Evolutionary conservation across 2,329 filamentous ascomycete genomes (phyloP).

Genomic region (Parascedosporium putredinis): DNA sequence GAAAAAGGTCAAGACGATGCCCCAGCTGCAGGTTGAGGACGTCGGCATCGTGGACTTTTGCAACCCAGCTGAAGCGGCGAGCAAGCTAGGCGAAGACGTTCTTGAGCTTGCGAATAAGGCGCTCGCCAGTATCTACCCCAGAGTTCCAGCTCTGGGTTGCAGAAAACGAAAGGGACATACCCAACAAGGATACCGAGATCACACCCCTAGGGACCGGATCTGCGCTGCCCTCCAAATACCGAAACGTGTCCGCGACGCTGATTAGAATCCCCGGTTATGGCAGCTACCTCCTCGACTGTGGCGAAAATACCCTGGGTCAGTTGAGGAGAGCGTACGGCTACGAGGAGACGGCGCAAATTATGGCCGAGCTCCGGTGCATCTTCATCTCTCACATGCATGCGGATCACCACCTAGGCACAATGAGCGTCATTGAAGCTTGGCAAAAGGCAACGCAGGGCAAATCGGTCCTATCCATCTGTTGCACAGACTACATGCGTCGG

Average conservation of each 20-base stretch:
- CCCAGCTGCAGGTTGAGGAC: conserved; percentile 33
- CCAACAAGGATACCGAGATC: conserved; percentile 67
- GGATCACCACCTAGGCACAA: conserved; percentile 84
- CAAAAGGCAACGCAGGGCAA: conserved; percentile 40
- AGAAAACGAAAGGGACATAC: conserved; percentile 51
- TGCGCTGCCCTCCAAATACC: conserved; percentile 80
- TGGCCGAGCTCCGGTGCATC: conserved; percentile 70
- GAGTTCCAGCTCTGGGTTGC: conserved; percentile 39
- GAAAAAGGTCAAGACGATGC: conserved; percentile 36
- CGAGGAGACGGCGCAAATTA: conserved; percentile 54
- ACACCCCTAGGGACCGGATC: conserved; percentile 87
- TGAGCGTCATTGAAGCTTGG: conserved; percentile 76
- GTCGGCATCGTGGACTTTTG: conserved; percentile 33
- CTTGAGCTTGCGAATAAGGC: conserved; percentile 41
- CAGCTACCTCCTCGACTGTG: conserved; percentile 84
- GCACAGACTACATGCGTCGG: conserved; percentile 58
- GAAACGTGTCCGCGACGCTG: conserved; percentile 86
- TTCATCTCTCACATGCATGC: conserved; percentile 96
- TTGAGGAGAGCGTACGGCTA: conserved; percentile 62
- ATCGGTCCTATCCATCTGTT: conserved; percentile 50
- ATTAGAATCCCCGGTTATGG: conserved; percentile 74
- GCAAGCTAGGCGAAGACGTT: conserved; percentile 31
- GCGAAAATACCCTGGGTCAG: conserved; percentile 87
- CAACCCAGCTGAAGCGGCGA: conserved; percentile 34
- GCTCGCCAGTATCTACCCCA: conserved; percentile 26